Conservation (phyloP, 208 protist genomes). For the Acanthamoeba lugdunensis region DNA sequence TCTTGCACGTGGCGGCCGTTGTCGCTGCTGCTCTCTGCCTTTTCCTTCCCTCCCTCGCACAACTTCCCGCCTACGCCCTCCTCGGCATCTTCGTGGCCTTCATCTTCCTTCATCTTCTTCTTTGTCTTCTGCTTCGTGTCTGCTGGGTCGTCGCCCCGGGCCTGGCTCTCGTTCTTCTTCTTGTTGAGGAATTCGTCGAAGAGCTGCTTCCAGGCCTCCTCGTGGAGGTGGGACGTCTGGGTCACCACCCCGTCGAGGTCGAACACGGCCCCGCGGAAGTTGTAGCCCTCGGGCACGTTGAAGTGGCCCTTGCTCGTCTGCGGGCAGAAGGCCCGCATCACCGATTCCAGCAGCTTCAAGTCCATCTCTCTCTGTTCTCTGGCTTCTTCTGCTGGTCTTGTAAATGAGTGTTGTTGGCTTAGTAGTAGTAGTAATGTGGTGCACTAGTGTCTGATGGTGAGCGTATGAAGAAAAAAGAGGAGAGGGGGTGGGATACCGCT, state of each 20-base stretch:
- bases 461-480: not conserved
- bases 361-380: not conserved
- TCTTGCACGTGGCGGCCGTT: not conserved
- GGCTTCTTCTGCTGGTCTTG: not conserved
- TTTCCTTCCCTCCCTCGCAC: no score
- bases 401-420: not conserved
- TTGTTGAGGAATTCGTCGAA: constrained; percentile 69
- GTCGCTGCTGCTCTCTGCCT: no score
- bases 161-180: constrained; percentile 46
- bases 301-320: constrained; percentile 28
- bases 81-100: no score
- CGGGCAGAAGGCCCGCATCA: constrained; percentile 42
- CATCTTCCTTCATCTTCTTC: no score
- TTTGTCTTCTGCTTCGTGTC: not conserved
- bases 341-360: constrained; percentile 29
- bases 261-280: constrained; percentile 64
- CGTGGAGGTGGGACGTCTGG: constrained; percentile 35
- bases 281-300: constrained; percentile 30
- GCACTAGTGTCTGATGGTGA: no score
- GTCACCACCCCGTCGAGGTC: constrained; percentile 74
- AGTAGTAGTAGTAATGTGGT: no score
- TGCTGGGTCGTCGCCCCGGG: not conserved
- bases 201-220: constrained; percentile 54
- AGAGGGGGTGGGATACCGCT: no score
- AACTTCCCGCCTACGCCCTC: no score